Conservation (phyloP, 805 yeast species). For the Candida yuanshanica region DNA sequence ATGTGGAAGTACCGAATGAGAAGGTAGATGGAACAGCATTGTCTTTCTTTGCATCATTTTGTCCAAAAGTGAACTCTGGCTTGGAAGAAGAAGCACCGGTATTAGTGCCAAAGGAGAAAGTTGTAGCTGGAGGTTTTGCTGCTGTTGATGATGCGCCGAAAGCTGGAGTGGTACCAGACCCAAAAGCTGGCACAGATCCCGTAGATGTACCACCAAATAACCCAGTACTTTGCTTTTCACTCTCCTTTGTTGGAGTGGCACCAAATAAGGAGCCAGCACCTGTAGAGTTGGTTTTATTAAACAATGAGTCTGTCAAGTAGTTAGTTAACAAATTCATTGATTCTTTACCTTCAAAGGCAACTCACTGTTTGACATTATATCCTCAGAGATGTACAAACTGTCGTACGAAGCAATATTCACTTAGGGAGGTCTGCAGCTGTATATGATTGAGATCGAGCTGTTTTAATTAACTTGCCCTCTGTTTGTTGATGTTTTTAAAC, state of each 20-base stretch:
- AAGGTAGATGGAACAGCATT: constrained; percentile 16
- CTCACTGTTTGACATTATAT: constrained; percentile 1
- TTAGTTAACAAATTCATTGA: not conserved
- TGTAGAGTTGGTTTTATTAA: constrained; percentile 16
- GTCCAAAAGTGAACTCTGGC: constrained; percentile 1
- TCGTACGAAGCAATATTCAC: not conserved
- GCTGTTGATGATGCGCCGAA: constrained; percentile 11
- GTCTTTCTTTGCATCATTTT: constrained; percentile 10
- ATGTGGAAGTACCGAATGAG: constrained; percentile 20
- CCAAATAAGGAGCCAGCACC: constrained; percentile 9
- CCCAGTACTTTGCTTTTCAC: constrained; percentile 2
- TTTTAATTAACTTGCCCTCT: not conserved
- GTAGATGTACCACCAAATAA: constrained; percentile 6
- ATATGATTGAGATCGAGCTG: not conserved
- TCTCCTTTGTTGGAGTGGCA: not conserved
- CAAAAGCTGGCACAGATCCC: not conserved
- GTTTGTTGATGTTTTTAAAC: constrained; percentile 1
- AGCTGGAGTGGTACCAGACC: constrained; percentile 1
- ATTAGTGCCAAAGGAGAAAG: constrained; percentile 17
- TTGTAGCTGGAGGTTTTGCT: constrained; percentile 10
- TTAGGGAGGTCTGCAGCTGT: not conserved
- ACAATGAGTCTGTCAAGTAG: constrained; percentile 7
- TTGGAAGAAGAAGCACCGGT: constrained; percentile 3
- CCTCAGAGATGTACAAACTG: not conserved
- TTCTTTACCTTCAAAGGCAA: not conserved